These are phyloP conservation scores for Cystobasidium onofrii DNA, from an alignment of 768 basidiomycete species.

Conservation along the genomic window DNA sequence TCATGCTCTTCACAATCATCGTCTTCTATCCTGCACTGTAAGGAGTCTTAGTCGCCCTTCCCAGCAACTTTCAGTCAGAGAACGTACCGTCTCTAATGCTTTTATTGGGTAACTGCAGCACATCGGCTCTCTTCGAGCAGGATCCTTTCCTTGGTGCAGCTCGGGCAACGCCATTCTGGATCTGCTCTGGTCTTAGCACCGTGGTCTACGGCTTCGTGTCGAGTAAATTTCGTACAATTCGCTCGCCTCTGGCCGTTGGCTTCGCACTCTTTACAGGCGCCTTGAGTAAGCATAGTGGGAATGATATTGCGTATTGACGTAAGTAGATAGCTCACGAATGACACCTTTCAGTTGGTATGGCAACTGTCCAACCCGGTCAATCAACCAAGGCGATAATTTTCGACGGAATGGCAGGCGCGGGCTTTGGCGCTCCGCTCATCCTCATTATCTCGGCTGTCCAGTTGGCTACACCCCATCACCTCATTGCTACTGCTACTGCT, in stretches of 20 bases:
- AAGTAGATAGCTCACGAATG: not conserved
- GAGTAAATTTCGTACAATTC: not conserved
- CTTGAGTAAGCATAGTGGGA: not conserved
- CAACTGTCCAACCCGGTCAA: not conserved
- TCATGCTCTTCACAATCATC: conserved; percentile 15
- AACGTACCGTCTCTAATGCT: not conserved
- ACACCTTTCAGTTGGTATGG: not conserved
- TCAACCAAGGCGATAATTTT: conserved; percentile 1
- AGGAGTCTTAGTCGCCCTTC: not conserved
- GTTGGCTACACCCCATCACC: conserved; percentile 10
- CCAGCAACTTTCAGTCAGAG: not conserved
- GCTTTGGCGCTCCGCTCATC: conserved; percentile 8
- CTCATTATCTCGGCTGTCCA: conserved; percentile 17
- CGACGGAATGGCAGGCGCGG: not conserved
- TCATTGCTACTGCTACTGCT: conserved; percentile 11
- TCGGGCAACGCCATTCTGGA: conserved; percentile 2
- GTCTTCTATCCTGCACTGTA: conserved; percentile 21
- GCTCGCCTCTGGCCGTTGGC: not conserved
- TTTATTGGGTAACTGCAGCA: not conserved
- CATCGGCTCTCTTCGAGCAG: not conserved
- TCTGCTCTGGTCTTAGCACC: conserved; percentile 6
- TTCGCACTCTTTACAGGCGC: not conserved
- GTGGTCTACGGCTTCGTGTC: not conserved
- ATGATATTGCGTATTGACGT: too few species aligned
- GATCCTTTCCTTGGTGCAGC: not conserved